Evolutionary conservation across 1,284 basidiomycete species (phyloP).

Genomic region (Puccinia novopanici): DNA sequence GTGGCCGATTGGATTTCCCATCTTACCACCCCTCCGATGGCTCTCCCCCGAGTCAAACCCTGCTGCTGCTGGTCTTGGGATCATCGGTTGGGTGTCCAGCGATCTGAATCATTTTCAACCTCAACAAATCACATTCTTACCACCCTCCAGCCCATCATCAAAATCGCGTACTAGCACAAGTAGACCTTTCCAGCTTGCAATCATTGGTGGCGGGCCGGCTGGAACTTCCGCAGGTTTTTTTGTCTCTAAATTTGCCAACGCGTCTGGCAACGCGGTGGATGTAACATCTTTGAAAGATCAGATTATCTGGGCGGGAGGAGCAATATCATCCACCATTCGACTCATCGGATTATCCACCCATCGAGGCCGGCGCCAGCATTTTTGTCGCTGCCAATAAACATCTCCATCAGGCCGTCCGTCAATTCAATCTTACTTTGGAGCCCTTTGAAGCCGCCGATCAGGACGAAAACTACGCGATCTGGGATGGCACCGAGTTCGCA

Average conservation of each 20-base stretch:
- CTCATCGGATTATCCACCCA: constrained; percentile 66
- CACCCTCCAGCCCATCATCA: neutral
- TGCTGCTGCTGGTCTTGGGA: too few species aligned
- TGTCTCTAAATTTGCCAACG: constrained; percentile 62
- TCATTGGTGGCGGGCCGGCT: constrained; percentile 83
- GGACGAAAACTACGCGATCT: constrained; percentile 67
- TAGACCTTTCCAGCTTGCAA: constrained; percentile 64
- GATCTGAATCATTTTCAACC: neutral
- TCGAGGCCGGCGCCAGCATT: constrained; percentile 84
- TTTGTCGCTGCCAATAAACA: constrained; percentile 68
- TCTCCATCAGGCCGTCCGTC: constrained; percentile 65
- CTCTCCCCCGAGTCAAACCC: neutral
- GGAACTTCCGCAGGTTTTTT: constrained; percentile 85
- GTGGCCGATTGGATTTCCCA: neutral
- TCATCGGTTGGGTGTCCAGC: neutral
- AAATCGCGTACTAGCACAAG: neutral
- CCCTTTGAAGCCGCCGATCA: neutral
- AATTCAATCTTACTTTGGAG: constrained; percentile 72
- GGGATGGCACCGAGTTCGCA: constrained; percentile 78
- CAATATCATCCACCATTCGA: constrained; percentile 73
- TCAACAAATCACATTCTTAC: constrained; percentile 1
- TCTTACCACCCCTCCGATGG: neutral
- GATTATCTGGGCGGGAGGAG: constrained; percentile 64
- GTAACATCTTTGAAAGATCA: constrained; percentile 38
- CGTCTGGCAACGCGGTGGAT: constrained; percentile 20